Conservation (phyloP, 768 basidiomycete species). For the Tremella yokohamensis region DNA sequence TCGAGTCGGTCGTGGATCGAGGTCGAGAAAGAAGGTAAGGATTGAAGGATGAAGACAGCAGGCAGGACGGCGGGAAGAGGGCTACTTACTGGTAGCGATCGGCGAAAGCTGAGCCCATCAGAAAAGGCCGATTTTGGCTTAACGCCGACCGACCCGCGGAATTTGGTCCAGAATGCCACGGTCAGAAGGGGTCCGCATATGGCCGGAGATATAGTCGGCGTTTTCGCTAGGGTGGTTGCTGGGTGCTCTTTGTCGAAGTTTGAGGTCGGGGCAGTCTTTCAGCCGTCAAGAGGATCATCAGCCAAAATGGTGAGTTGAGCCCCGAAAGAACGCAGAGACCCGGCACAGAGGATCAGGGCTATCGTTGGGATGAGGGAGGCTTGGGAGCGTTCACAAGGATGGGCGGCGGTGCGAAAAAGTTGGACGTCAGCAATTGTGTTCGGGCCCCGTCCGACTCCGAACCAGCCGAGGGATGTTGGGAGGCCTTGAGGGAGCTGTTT, state of each 20-base stretch:
- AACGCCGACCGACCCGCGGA: slow-evolving; percentile 7
- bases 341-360: not conserved
- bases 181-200: not conserved
- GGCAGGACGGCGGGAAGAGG: slow-evolving; percentile 15
- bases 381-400: too few relatives aligned
- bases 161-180: not conserved
- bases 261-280: not conserved
- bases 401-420: too few relatives aligned
- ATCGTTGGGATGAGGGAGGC: not conserved
- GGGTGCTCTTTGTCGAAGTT: not conserved
- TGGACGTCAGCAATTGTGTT: too few relatives aligned
- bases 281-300: slow-evolving; percentile 8
- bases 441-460: too few relatives aligned
- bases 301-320: slow-evolving; percentile 31
- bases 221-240: not conserved
- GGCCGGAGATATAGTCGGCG: not conserved
- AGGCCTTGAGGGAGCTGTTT: not conserved
- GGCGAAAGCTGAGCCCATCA: not conserved
- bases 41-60: slow-evolving; percentile 17
- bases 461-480: not conserved
- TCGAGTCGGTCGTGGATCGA: slow-evolving; percentile 13
- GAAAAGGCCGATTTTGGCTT: not conserved
- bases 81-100: too few relatives aligned
- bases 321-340: not conserved
- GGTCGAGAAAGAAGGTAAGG: slow-evolving; percentile 6